Evolutionary conservation across 176 grass and related monocot genomes (phyloP), one percentile per base, ranked within the genome.

Genomic region (Ananas comosus): DNA sequence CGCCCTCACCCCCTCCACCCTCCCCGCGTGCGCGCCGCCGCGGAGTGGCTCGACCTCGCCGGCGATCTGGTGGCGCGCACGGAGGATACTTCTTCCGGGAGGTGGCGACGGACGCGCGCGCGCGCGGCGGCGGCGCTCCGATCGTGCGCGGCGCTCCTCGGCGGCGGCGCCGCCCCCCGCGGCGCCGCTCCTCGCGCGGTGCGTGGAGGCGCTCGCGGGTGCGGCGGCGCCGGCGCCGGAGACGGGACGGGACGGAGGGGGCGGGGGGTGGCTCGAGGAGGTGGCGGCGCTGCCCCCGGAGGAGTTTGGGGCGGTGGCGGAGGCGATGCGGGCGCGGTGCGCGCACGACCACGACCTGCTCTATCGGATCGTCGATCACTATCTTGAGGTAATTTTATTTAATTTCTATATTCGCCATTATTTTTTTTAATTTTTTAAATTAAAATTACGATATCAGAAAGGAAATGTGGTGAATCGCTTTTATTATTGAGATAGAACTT

Each of bases 81-180:
- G 3, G 94, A 91, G 78, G 82, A 83, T 99, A 83, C 87, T 99
- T 90, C 82, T 87, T 83, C 82, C 75, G 79, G 50, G 90, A 88
- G 58, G 89, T 99, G 33, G 83, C 89, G 61, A 72, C 80, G 11
- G 82, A 91, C 74, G 33, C 81, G 66, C n/a, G 61, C 8, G 12
- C 68, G 27, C 7, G 90, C 87, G 16, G 72, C 68, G 0, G 72
- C 1, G 28, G 87, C 88, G 54, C 69, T 91, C 10, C 83, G 85
- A 28, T 78, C 82, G 18, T 99, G 87, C 65, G 16, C 53, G 51
- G 63, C 57, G 50, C 75, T 88, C 57, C 87, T 91, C 12, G 72
- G 68, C 13, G 84, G 80, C 33, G 67, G 74, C 84, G 5, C 67
- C 9, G 6, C 66, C 80, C 0, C 33, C 33, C 4, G 87, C 65